Evolutionary conservation across 768 basidiomycete genomes (phyloP), one percentile per base, ranked within the genome.

Genomic region (Leucogyrophana mollusca): DNA sequence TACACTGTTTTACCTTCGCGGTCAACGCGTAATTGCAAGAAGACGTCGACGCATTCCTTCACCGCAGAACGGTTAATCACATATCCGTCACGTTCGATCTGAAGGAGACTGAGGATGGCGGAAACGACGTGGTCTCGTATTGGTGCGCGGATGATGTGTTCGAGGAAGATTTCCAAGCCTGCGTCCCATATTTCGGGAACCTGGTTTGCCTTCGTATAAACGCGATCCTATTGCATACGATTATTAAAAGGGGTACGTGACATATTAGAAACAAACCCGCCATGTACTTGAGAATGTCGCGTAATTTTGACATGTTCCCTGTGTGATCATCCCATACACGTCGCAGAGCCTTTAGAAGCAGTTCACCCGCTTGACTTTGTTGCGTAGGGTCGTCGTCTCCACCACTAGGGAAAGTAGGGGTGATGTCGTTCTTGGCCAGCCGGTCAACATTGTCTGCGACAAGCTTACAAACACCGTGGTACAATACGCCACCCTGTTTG

Each of bases 251-350:
- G 25, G 33, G 14, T 5, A n/a, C 18, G 43, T 24, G 9, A 11
- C 34, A 2, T 39, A 22, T 49, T 24, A 39, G 27, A 14, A 27
- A 40, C 30, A 16, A 32, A 8, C 80, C 46, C 57, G 96, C 96
- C 94, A 99, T 96, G 61, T 99, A 99, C 60, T 90, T 92, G 54
- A 98, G 73, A 34, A 99, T 80, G 65, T 94, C 92, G 9, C 85
- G 81, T 49, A 99, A 64, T 63, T 94, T 90, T 21, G 77, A 72
- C 90, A 97, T 90, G 62, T 85, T 91, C 9, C 85, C 82, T 4
- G 74, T 83, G 65, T 99, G 96, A 61, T 97, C 93, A 45, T 94
- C 89, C 94, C 96, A 98, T 0, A 95, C 87, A 23, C 78, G 77
- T 60, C 80, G 80, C 44, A 96, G 51, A 22, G 88, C 87, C 59